Conservation (phyloP, 495 filamentous ascomycete genomes). For the Chaetomidium leptoderma region DNA sequence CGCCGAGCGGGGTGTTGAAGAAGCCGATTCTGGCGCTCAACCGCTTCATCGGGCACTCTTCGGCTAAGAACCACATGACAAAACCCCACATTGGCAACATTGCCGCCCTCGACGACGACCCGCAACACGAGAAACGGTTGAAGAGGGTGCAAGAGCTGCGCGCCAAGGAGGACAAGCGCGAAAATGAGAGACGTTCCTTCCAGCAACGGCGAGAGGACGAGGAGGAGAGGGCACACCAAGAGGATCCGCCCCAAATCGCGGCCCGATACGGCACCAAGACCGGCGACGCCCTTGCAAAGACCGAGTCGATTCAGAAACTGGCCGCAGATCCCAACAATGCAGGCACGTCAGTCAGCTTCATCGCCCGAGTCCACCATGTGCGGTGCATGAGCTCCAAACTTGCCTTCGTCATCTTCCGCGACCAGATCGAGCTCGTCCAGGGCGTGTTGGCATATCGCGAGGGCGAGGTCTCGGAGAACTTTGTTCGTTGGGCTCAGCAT, state of each 20-base stretch:
- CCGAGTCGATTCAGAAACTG: constrained; percentile 21
- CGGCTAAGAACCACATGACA: constrained; percentile 45
- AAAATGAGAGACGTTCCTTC: constrained; percentile 51
- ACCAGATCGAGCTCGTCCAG: constrained; percentile 78
- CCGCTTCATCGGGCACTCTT: constrained; percentile 40
- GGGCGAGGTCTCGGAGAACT: constrained; percentile 62
- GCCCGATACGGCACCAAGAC: constrained; percentile 55
- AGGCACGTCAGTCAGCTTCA: constrained; percentile 69
- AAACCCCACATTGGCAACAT: constrained; percentile 46
- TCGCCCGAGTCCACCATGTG: constrained; percentile 79
- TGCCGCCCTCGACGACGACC: constrained; percentile 40
- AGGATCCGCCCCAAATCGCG: constrained; percentile 54
- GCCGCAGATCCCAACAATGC: constrained; percentile 35
- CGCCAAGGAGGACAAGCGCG: constrained; percentile 46
- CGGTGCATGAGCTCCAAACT: constrained; percentile 81
- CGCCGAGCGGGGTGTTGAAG: constrained; percentile 36
- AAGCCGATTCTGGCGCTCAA: constrained; percentile 44
- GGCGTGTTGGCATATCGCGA: constrained; percentile 61
- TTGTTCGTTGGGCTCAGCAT: constrained; percentile 83
- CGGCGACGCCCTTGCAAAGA: constrained; percentile 31
- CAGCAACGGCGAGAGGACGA: constrained; percentile 46
- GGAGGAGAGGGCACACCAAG: constrained; percentile 39
- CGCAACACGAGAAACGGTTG: constrained; percentile 48
- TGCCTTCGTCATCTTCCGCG: constrained; percentile 81
- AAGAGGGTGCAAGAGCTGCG: constrained; percentile 44